Evolutionary conservation across 257 asterid genomes (phyloP).

Genomic region (Petunia axillaris): DNA sequence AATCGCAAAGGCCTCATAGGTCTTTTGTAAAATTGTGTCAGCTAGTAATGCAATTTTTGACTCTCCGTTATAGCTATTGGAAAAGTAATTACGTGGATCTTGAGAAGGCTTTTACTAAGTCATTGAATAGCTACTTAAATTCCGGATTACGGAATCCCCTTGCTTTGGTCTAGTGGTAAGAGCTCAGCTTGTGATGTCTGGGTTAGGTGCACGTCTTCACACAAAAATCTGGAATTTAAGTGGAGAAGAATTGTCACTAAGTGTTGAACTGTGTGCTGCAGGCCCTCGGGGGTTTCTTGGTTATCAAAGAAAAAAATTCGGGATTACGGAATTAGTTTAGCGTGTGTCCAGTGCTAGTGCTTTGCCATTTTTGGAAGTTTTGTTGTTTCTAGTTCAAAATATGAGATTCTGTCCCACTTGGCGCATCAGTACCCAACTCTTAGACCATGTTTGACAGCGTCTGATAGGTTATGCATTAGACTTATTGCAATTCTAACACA

Average conservation of each 20-base stretch:
- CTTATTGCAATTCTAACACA: too few species aligned
- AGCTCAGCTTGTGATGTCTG: too few species aligned
- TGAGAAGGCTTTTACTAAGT: neutral
- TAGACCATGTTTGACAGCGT: constrained; percentile 17
- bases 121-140: constrained; percentile 11
- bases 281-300: too few species aligned
- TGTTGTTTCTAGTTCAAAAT: neutral
- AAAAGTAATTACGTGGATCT: neutral
- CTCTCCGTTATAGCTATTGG: neutral
- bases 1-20: constrained; percentile 21
- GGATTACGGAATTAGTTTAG: neutral
- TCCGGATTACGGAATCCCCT: neutral
- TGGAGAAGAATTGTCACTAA: too few species aligned
- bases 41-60: neutral
- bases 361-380: neutral
- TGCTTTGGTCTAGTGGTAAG: too few species aligned
- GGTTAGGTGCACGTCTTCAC: too few species aligned
- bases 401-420: neutral
- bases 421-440: neutral
- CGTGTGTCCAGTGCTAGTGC: neutral
- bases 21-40: neutral
- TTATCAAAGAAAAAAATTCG: too few species aligned
- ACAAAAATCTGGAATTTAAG: too few species aligned
- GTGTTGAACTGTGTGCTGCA: too few species aligned
- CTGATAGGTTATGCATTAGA: constrained; percentile 11